Percentiles rank a stretch among this genome's conserved stretches.
phyloP scores from a whole-genome alignment of 148 eudicot species.

The Tetragonia tetragonoides region DNA sequence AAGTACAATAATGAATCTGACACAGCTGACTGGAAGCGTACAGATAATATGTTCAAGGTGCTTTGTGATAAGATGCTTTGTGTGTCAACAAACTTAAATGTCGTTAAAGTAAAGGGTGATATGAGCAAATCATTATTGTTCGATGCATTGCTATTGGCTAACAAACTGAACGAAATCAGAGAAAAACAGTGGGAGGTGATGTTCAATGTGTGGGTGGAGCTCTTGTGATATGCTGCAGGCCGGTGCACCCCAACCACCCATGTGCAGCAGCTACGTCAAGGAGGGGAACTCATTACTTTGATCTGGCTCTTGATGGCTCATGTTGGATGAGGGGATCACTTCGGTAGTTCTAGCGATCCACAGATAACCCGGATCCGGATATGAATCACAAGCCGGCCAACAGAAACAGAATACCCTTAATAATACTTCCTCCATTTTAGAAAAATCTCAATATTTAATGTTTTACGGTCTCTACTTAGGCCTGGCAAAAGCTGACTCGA shows the following conservation, averaged over 20 bases:
- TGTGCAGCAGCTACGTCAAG: conserved; percentile 10
- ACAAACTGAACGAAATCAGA: conserved; percentile 3
- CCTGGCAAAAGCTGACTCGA: no score
- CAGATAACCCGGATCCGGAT: no score
- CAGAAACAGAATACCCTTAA: no score
- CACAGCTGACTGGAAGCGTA: not conserved
- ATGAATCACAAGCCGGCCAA: no score
- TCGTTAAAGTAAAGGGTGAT: conserved; percentile 24
- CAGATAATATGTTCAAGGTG: not conserved
- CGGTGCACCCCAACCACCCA: conserved; percentile 18
- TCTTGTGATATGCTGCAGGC: conserved; percentile 28
- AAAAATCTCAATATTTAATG: no score
- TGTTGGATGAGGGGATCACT: conserved; percentile 27
- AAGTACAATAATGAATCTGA: no score
- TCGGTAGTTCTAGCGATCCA: not conserved
- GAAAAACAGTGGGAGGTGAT: not conserved
- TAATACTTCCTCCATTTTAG: no score
- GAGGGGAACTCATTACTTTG: conserved; percentile 24
- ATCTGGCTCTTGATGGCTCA: conserved; percentile 30
- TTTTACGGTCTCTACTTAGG: no score
- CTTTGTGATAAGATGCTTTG: conserved; percentile 1
- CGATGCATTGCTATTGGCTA: conserved; percentile 24
- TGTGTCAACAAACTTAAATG: conserved; percentile 1
- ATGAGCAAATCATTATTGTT: conserved; percentile 24
- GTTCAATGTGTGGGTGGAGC: not conserved